A percentile compares a stretch with the other conserved stretches of the same genome.
These are phyloP conservation scores for Aspergillus avenaceus DNA, from an alignment of 495 filamentous ascomycete genomes.

Conservation along the genomic window DNA sequence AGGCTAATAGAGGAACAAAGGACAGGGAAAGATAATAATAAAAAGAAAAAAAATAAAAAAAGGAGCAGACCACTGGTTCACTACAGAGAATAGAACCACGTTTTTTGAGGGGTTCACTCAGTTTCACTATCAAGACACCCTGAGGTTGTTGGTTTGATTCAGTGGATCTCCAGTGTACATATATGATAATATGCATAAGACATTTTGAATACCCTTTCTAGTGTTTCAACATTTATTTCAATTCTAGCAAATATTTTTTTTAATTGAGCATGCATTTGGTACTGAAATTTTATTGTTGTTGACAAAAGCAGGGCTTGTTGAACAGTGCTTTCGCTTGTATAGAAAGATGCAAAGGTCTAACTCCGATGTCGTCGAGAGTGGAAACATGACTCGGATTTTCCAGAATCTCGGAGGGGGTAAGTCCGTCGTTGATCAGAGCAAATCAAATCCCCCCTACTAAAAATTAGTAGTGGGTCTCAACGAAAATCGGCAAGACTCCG, in stretches of 20 bases:
- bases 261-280: background rate
- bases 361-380: background rate
- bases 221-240: background rate
- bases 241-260: background rate
- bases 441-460: background rate
- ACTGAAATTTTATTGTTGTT: background rate
- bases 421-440: background rate
- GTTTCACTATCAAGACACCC: too few relatives aligned
- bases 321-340: too few relatives aligned
- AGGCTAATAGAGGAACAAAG: background rate
- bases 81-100: constrained; percentile 11
- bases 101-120: constrained; percentile 8
- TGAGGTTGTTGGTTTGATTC: too few relatives aligned
- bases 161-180: too few relatives aligned
- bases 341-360: too few relatives aligned
- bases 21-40: background rate
- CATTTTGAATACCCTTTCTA: background rate
- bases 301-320: too few relatives aligned
- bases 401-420: background rate
- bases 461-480: background rate
- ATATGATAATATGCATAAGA: too few relatives aligned
- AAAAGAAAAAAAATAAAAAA: background rate
- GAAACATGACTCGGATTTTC: background rate
- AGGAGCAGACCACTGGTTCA: background rate
- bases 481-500: background rate